Percentiles rank a stretch among this genome's conserved stretches.
These are phyloP conservation scores for Penicillium decumbens DNA, from an alignment of 2,329 filamentous ascomycete genomes.

Conservation along the genomic window DNA sequence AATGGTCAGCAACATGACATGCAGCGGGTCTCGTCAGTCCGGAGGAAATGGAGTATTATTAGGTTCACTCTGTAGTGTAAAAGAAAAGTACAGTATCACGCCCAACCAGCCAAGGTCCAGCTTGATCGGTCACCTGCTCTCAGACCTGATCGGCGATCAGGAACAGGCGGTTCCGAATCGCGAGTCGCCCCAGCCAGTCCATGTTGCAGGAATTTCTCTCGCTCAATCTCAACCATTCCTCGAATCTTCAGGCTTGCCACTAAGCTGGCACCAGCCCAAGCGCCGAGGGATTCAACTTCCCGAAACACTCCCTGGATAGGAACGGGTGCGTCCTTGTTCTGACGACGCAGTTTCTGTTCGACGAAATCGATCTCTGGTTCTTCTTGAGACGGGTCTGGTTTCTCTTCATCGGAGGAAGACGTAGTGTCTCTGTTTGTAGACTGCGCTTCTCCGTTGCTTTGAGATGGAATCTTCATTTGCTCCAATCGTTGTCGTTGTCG, in stretches of 20 bases:
- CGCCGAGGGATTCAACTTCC: slow-evolving; percentile 58
- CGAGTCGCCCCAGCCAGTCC: slow-evolving; percentile 46
- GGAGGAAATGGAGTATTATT: slow-evolving; percentile 19
- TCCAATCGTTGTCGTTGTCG: slow-evolving; percentile 45
- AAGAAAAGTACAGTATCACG: slow-evolving; percentile 25
- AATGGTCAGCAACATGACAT: no score
- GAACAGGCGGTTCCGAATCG: slow-evolving; percentile 37
- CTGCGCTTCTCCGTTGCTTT: slow-evolving; percentile 7
- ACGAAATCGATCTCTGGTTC: slow-evolving; percentile 46
- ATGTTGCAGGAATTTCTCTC: slow-evolving; percentile 56
- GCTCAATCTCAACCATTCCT: slow-evolving; percentile 60
- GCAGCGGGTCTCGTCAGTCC: not conserved
- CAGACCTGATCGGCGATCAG: slow-evolving; percentile 39
- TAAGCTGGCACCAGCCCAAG: slow-evolving; percentile 63
- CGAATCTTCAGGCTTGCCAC: slow-evolving; percentile 56
- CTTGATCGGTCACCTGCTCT: slow-evolving; percentile 45
- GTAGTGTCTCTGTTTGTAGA: not conserved
- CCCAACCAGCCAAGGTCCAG: slow-evolving; percentile 48
- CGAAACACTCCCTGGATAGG: slow-evolving; percentile 40
- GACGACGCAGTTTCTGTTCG: slow-evolving; percentile 38
- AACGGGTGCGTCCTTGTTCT: slow-evolving; percentile 33
- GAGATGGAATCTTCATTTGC: slow-evolving; percentile 25
- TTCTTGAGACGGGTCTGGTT: slow-evolving; percentile 23
- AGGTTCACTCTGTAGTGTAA: slow-evolving; percentile 8
- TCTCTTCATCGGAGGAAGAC: slow-evolving; percentile 5